phyloP scores from a whole-genome alignment of 176 grass and related monocot species.

The Triticum timopheevii region DNA sequence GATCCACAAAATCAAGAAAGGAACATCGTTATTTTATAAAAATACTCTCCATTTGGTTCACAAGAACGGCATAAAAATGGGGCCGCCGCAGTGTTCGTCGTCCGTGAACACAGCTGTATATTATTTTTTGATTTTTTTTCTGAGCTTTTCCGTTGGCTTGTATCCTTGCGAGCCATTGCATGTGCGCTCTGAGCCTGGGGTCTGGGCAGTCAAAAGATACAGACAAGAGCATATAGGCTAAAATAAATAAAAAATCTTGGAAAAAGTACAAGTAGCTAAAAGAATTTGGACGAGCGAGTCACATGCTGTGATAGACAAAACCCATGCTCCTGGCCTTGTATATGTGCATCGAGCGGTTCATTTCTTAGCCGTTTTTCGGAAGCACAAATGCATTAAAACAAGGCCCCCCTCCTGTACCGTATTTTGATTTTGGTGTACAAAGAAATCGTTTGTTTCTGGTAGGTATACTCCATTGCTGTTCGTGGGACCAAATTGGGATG shows the following conservation, averaged over 20 bases:
- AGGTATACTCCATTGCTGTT: neutral
- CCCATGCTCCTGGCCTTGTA: neutral
- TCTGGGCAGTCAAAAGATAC: neutral
- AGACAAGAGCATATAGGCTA: neutral
- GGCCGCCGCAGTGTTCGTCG: slow-evolving; percentile 8
- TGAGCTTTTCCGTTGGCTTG: neutral
- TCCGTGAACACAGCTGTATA: neutral
- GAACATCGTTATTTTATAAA: slow-evolving; percentile 18
- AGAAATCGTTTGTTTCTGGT: neutral
- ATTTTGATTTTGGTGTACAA: neutral
- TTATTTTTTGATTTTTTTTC: no score
- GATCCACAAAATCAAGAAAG: neutral
- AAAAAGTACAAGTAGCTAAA: neutral
- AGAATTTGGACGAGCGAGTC: neutral
- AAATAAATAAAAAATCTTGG: neutral
- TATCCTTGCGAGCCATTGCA: slow-evolving; percentile 15
- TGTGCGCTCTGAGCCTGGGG: neutral
- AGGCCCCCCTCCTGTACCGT: neutral
- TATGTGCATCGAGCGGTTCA: neutral
- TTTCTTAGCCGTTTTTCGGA: neutral
- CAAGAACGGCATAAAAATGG: slow-evolving; percentile 5
- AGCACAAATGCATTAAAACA: neutral
- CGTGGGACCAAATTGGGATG: neutral
- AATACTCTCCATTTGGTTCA: neutral
- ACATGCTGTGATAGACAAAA: neutral